Conservation (phyloP, 2,329 filamentous ascomycete species). For the Didymella sp. region DNA sequence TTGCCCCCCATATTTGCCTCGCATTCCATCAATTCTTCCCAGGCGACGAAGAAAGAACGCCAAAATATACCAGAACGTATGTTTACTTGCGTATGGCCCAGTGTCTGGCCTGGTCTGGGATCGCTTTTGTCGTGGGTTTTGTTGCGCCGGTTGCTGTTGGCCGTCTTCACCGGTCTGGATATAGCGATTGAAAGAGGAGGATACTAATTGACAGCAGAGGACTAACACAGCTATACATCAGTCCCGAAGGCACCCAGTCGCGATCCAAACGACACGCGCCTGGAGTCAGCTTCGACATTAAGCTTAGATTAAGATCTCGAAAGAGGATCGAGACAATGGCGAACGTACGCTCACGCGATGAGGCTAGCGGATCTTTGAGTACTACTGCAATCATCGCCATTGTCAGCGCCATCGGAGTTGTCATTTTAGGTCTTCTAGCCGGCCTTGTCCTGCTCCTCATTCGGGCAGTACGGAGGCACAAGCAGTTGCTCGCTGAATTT, state of each 20-base stretch:
- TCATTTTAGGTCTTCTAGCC: constrained; percentile 35
- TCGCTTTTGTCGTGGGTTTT: constrained; percentile 26
- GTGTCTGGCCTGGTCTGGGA: constrained; percentile 22
- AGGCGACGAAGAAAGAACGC: constrained; percentile 45
- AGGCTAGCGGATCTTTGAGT: constrained; percentile 28
- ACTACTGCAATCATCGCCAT: constrained; percentile 35
- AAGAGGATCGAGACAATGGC: constrained; percentile 15
- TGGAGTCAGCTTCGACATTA: background rate
- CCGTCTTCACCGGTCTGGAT: constrained; percentile 7
- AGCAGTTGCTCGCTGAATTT: constrained; percentile 41
- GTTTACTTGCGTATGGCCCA: constrained; percentile 32
- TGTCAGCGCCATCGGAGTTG: constrained; percentile 34
- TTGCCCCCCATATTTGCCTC: constrained; percentile 40
- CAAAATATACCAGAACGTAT: constrained; percentile 41
- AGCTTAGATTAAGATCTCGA: background rate
- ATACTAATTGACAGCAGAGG: constrained; percentile 10
- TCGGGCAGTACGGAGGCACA: constrained; percentile 37
- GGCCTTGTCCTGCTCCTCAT: constrained; percentile 38
- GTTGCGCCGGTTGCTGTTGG: constrained; percentile 28
- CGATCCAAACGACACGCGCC: background rate
- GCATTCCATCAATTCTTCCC: constrained; percentile 48
- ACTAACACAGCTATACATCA: constrained; percentile 7
- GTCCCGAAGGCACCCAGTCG: background rate
- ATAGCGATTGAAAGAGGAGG: constrained; percentile 27
- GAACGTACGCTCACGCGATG: constrained; percentile 16